phyloP scores from a whole-genome alignment of 2,329 filamentous ascomycete genomes.

The Boeremia lycopersici region DNA sequence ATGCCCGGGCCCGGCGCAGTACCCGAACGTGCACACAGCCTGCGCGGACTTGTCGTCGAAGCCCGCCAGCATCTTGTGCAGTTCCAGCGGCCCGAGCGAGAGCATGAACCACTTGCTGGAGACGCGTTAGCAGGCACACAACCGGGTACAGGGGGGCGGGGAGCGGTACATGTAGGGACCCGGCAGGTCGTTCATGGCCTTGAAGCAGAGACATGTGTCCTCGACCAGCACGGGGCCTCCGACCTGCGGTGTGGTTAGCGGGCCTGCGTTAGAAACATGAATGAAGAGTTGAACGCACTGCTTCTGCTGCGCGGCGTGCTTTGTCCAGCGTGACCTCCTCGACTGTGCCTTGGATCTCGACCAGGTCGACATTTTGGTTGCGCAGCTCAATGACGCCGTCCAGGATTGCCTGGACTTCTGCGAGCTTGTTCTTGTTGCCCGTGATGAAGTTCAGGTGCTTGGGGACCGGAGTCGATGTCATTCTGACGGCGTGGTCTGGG shows the following conservation, averaged over 20 bases:
- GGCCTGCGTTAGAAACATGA: conserved; percentile 1
- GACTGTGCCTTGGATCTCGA: conserved; percentile 89
- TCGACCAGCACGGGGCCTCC: conserved; percentile 91
- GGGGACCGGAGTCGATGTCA: conserved; percentile 33
- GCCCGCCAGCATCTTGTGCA: conserved; percentile 87
- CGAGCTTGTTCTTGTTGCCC: conserved; percentile 91
- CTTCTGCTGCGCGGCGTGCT: conserved; percentile 78
- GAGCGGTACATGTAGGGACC: conserved; percentile 85
- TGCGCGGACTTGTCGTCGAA: conserved; percentile 91
- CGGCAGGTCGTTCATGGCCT: conserved; percentile 86
- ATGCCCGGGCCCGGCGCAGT: conserved; percentile 81
- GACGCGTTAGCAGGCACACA: conserved; percentile 4
- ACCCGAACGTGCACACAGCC: conserved; percentile 95
- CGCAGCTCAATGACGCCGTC: conserved; percentile 71
- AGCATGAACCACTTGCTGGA: conserved; percentile 93
- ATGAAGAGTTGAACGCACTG: conserved; percentile 58
- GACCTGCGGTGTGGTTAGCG: conserved; percentile 58
- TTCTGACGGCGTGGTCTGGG: conserved; percentile 4
- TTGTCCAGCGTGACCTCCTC: conserved; percentile 93
- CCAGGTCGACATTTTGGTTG: conserved; percentile 77
- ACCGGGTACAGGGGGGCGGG: background rate
- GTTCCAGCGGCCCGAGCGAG: conserved; percentile 77
- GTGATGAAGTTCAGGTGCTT: conserved; percentile 88
- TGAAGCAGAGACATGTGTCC: conserved; percentile 93
- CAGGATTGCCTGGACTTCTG: conserved; percentile 87